phyloP scores from a whole-genome alignment of 495 filamentous ascomycete species.

The Polyplosphaeria fusca region DNA sequence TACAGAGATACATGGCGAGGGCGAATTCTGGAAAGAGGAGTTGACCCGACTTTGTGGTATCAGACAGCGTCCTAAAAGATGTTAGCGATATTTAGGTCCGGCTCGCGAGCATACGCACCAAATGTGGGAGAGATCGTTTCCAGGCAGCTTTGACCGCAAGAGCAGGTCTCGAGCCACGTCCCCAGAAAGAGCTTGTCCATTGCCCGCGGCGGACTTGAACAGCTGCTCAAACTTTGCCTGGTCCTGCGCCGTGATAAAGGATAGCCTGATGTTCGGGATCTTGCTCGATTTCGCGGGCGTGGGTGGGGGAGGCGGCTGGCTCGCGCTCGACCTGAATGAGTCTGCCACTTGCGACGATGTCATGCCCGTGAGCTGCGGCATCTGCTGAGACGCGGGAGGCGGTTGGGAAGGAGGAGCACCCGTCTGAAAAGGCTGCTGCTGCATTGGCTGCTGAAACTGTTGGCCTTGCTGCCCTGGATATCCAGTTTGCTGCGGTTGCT shows the following conservation, averaged over 20 bases:
- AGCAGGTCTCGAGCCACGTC: conserved; percentile 89
- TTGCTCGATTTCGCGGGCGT: conserved; percentile 56
- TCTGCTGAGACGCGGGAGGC: conserved; percentile 43
- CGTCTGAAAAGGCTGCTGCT: conserved; percentile 39
- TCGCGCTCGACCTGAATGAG: conserved; percentile 62
- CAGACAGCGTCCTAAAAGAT: conserved; percentile 75
- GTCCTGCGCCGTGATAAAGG: conserved; percentile 92
- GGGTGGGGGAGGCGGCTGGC: conserved; percentile 46
- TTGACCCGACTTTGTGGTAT: conserved; percentile 95
- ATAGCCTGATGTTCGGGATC: conserved; percentile 93
- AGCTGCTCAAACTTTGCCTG: conserved; percentile 98
- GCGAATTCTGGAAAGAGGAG: conserved; percentile 98
- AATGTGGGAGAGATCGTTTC: conserved; percentile 77
- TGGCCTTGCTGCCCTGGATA: conserved; percentile 49
- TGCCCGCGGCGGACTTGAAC: conserved; percentile 92
- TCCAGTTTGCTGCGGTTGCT: conserved; percentile 54
- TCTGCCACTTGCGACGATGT: conserved; percentile 82
- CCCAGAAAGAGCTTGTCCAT: conserved; percentile 80
- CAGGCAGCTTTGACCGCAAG: conserved; percentile 79
- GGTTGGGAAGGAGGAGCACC: conserved; percentile 44
- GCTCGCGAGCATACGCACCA: conserved; percentile 55
- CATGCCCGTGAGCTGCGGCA: conserved; percentile 48
- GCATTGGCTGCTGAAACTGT: conserved; percentile 45
- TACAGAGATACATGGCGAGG: conserved; percentile 98
- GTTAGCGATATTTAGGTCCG: conserved; percentile 5